Evolutionary conservation across 2,329 filamentous ascomycete species (phyloP).

Genomic region (Venturia pyrina): DNA sequence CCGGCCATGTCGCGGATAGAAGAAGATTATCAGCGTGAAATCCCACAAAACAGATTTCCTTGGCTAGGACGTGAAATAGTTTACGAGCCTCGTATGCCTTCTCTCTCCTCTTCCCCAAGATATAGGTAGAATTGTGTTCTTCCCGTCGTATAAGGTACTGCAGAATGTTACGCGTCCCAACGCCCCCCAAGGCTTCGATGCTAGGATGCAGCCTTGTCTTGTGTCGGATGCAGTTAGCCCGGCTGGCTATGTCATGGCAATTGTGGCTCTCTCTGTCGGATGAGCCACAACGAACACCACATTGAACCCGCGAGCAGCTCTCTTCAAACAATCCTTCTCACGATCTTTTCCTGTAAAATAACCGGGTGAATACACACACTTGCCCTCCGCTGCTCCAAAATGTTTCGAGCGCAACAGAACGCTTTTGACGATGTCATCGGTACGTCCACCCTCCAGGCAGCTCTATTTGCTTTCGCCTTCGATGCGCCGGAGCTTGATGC

Average conservation of each 20-base stretch:
- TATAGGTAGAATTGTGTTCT: too few species aligned
- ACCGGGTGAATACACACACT: neutral
- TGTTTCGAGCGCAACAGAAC: constrained; percentile 50
- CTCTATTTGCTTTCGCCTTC: neutral
- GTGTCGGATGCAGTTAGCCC: neutral
- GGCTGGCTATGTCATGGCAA: neutral
- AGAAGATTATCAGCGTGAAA: too few species aligned
- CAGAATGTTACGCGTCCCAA: neutral
- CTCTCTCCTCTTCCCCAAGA: too few species aligned
- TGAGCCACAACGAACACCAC: neutral
- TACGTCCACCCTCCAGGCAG: constrained; percentile 28
- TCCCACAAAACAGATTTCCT: too few species aligned
- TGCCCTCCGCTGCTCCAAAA: constrained; percentile 16
- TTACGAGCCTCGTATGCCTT: too few species aligned
- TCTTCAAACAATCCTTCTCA: neutral
- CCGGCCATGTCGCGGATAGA: too few species aligned
- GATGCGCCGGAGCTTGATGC: neutral
- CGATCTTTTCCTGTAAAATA: neutral
- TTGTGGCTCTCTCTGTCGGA: neutral
- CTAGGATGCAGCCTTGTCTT: neutral
- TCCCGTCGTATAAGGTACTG: neutral
- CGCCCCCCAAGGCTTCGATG: neutral
- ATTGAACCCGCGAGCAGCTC: neutral
- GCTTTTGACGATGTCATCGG: constrained; percentile 61
- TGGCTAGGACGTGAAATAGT: too few species aligned